Conservation (phyloP, 257 asterid species). For the Primulina eburnea region DNA sequence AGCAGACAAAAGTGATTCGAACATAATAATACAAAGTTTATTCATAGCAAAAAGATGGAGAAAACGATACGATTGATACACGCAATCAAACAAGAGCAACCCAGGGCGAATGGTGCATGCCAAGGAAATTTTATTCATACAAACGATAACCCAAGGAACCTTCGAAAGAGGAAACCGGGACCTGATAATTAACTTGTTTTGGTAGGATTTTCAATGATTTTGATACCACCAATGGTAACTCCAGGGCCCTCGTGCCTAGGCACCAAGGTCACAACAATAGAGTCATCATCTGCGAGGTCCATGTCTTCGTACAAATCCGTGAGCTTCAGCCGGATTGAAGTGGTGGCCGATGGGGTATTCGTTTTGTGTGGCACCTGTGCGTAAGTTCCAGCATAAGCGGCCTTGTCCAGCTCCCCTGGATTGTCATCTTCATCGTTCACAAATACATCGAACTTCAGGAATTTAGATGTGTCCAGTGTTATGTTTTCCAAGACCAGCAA, state of each 20-base stretch:
- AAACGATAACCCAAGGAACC: no score
- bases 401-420: conserved; percentile 26
- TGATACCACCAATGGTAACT: conserved; percentile 30
- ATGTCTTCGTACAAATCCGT: conserved; percentile 40
- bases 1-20: no score
- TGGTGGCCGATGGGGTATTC: conserved; percentile 20
- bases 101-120: no score
- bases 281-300: conserved; percentile 39
- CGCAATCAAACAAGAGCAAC: no score
- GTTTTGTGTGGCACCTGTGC: conserved; percentile 34
- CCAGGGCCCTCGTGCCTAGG: conserved; percentile 29
- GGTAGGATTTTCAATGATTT: conserved; percentile 15
- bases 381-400: conserved; percentile 45
- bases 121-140: no score
- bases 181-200: no score
- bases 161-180: no score
- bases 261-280: conserved; percentile 37
- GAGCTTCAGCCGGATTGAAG: conserved; percentile 28
- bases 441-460: conserved; percentile 38
- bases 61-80: no score
- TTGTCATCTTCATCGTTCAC: conserved; percentile 24
- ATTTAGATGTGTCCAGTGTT: conserved; percentile 8
- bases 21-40: no score
- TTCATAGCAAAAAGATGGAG: no score
- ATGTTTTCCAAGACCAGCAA: conserved; percentile 19